Base-by-base conservation (phyloP, 441 rosid species). In the Brassica hybrid region DNA sequence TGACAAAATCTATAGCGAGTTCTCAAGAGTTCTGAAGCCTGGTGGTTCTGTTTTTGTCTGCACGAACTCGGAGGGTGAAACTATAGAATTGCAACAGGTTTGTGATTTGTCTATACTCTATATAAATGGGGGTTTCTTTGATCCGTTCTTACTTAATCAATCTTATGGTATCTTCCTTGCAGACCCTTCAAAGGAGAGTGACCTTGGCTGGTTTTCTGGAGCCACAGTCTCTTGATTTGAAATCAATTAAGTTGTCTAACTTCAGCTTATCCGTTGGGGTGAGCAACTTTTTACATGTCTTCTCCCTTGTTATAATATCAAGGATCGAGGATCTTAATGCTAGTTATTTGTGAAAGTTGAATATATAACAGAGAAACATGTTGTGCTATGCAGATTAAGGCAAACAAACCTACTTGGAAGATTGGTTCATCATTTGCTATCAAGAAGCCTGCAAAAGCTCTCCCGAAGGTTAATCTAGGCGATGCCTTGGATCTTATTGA, bases 391-490 rank as follows among this genome's bases (percentile, higher is more conserved):
- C 76, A 94, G 98, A 85, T 88, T 41, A 90, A 87, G 85, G 97
- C 92, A 19, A 92, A 78, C 81, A 96, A 94, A 72, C 96, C 99
- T 17, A 88, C 94, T 43, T 96, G 98, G 97, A 94, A 90, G 81
- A 81, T 88, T 78, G 98, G 99, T 13, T 86, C 98, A 18, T 91
- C 98, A 56, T 96, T 96, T 82, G 76, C 94, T 27, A 81, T 96
- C 18, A 92, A 87, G 80, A 91, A 87, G 84, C 71, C 86, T 18
- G 23, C 75, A 6, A 92, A 83, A 79, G 58, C 34, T 77, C 64
- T 86, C 9, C 76, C 84, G 58, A 90, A 88, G 86, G 82, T 92
- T 73, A 86, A 83, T 77, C 50, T 90, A 18, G 90, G 87, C 14
- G 91, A 88, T 45, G 97, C 90, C 74, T 86, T 79, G 65, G 97